Conservation (phyloP, 176 grass and related monocot genomes). For the maize (Zea mays) region DNA sequence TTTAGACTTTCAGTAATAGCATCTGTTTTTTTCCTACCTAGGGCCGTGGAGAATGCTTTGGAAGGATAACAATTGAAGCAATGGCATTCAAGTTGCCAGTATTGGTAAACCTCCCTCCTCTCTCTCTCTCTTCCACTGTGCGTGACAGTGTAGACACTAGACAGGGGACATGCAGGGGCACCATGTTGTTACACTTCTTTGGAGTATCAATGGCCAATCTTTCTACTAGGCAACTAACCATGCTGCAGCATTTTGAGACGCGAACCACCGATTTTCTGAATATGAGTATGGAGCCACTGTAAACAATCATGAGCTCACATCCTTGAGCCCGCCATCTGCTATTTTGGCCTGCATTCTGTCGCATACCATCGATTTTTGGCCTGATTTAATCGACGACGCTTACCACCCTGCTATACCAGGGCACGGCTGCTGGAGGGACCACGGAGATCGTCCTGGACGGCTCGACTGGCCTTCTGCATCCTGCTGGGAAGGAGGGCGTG, state of each 20-base stretch:
- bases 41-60: constrained; percentile 98
- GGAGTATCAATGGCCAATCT: not conserved
- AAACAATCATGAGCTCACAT: constrained; percentile 11
- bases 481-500: constrained; percentile 79
- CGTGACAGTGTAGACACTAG: not conserved
- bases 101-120: constrained; percentile 48
- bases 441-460: constrained; percentile 78
- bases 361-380: constrained; percentile 22
- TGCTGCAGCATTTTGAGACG: constrained; percentile 23
- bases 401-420: constrained; percentile 41
- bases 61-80: constrained; percentile 97
- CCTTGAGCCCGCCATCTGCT: constrained; percentile 23
- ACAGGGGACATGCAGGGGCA: not conserved
- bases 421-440: constrained; percentile 86
- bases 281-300: constrained; percentile 12
- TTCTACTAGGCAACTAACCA: not conserved
- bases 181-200: not conserved
- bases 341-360: constrained; percentile 36
- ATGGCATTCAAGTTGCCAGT: constrained; percentile 96
- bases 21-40: constrained; percentile 22
- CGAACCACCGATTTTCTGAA: constrained; percentile 31
- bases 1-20: not conserved
- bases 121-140: not conserved
- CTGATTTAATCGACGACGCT: constrained; percentile 9
- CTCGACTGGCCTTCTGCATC: constrained; percentile 80